Base-by-base conservation (phyloP, 352 stramenopile genomes). In the Phytophthora kernoviae region DNA sequence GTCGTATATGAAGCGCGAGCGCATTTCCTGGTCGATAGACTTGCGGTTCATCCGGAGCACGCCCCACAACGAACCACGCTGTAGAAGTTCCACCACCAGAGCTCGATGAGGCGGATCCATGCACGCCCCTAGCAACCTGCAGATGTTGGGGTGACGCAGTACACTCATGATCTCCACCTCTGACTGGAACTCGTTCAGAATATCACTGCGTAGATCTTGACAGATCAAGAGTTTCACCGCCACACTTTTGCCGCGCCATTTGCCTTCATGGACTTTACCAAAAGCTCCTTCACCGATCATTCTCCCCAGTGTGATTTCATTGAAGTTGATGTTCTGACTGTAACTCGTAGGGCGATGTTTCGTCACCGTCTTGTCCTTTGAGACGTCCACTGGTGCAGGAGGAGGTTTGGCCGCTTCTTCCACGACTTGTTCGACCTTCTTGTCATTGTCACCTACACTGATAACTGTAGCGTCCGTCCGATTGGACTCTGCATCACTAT, bases 81-180 rank as follows among this genome's bases (percentile, higher is more conserved):
- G 87, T 44, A 96, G 81, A 2, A 97, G 73, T 68, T 98, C 94
- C 11, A 96, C 97, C 11, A 99, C 80, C 9, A 98, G 93, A 9
- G 90, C 92, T n/a, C 93, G 78, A 67, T 98, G 91, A 2, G 91
- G 92, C 24, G 94, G 89, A n/a, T 96, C 78, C 56, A 98, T 86
- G 70, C 93, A 98, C 26, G 93, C 94, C 20, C 94, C 95, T 60
- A 98, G 91, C 58, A 98, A 91, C 2, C 98, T 75, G 63, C 96
- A 98, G 57, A 99, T 97, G 74, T 98, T 98, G 5, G 96, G 96
- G 73, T 99, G 96, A 15, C 81, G 73, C 68, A 99, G 82, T 17
- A 88, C 75, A 33, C 76, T 88, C 81, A 90, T 90, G 55, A 90
- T 88, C 66, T 87, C 76, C 42, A 88, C 72, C 59, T 90, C 81